Evolutionary conservation across 73 alveolate genomes (phyloP).

Genomic region (Effrenium voratum): DNA sequence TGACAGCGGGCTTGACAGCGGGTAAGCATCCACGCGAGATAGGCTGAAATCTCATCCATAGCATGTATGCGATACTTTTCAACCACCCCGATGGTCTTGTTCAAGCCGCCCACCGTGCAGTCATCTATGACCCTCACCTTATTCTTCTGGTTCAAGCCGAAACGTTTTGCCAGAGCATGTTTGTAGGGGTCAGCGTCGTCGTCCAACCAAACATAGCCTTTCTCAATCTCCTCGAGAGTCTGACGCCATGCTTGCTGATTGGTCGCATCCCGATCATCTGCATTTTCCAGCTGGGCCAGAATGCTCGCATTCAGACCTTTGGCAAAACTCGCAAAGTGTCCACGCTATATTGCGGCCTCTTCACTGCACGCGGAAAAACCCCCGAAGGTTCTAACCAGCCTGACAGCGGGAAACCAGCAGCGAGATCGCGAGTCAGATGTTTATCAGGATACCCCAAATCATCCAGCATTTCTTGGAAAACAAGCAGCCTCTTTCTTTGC

Average conservation of each 20-base stretch:
- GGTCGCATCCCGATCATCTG: background rate
- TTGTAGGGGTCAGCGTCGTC: background rate
- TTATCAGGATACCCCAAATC: background rate
- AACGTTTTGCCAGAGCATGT: background rate
- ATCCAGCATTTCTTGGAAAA: background rate
- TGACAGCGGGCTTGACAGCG: too few species aligned
- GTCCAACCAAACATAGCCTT: background rate
- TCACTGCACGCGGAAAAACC: background rate
- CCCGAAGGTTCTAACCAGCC: background rate
- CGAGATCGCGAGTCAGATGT: background rate
- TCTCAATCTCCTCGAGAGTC: background rate
- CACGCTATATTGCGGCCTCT: background rate
- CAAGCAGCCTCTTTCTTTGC: background rate
- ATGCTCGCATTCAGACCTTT: background rate
- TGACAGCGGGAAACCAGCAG: background rate
- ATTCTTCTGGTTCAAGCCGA: background rate
- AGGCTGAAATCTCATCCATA: conserved; percentile 1
- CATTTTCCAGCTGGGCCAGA: background rate
- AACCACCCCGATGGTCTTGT: background rate
- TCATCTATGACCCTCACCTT: conserved; percentile 18
- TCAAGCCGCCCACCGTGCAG: conserved; percentile 7
- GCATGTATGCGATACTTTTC: background rate
- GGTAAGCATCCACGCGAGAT: background rate
- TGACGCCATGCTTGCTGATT: background rate
- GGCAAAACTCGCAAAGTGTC: background rate